phyloP scores from a whole-genome alignment of 495 filamentous ascomycete genomes.

The Talaromyces ruber region DNA sequence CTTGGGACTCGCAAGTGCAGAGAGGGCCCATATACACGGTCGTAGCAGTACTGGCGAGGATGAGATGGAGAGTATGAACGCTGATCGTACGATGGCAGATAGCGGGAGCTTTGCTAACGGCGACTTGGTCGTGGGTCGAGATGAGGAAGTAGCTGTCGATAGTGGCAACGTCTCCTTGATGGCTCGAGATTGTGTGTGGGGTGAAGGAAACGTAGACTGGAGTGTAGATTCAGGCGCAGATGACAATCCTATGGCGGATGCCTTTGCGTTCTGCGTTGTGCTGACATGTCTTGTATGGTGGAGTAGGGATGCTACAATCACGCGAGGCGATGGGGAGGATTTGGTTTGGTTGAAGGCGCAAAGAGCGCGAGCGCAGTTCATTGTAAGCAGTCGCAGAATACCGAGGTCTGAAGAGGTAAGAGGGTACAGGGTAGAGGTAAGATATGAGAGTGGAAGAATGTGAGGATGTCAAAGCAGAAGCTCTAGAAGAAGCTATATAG shows the following conservation, averaged over 20 bases:
- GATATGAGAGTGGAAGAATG: background rate
- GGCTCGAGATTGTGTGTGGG: background rate
- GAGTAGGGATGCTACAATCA: background rate
- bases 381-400: background rate
- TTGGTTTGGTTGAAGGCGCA: background rate
- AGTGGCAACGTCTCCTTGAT: background rate
- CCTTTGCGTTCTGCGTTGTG: constrained; percentile 4
- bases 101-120: constrained; percentile 68
- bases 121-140: constrained; percentile 12
- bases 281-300: background rate
- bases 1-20: constrained; percentile 59
- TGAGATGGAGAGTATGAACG: constrained; percentile 71
- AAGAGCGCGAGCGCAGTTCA: constrained; percentile 2
- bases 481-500: background rate
- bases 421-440: too few species aligned
- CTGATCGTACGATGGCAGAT: constrained; percentile 64
- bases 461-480: background rate
- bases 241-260: background rate
- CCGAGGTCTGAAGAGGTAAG: too few species aligned
- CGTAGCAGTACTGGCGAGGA: constrained; percentile 65
- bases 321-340: background rate
- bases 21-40: constrained; percentile 61
- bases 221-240: background rate
- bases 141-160: background rate
- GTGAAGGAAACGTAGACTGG: constrained; percentile 1